Evolutionary conservation across 2,329 filamentous ascomycete genomes (phyloP), one percentile per base, ranked within the genome.

Genomic region (Colletotrichum theobromicola): DNA sequence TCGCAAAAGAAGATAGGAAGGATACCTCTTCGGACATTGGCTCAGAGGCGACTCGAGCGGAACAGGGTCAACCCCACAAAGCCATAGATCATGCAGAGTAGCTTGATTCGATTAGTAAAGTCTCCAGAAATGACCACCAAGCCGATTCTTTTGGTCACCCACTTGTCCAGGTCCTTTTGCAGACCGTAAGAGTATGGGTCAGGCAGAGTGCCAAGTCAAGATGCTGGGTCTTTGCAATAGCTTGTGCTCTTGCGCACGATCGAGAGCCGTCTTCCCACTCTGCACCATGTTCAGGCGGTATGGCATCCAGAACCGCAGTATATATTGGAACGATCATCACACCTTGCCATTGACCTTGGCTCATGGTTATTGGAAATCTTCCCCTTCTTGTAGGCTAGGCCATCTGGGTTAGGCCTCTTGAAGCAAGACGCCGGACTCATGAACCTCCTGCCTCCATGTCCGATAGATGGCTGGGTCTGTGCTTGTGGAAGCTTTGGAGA

Each of bases 1-100:
- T 80, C 2, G 16, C 32, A 3, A 70, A 64, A 55, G 60, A 77
- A 58, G 79, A 79, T 21, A 58, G 21, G 26, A 26, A 61, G 37
- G 50, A 70, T 2, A 28, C 12, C 2, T 5, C 5, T 2, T 24
- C 26, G 15, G 4, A n/a, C 6, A 30, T 12, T 7, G 42, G 42
- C n/a, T 21, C n/a, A 7, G 24, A 10, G 0, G 5, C 21, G 7
- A n/a, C 16, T 28, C 58, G 13, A 8, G 57, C 30, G 5, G 60
- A 70, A 7, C 46, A 30, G 5, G 46, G 58, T 8, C n/a, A 28
- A 18, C 26, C 2, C 24, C 24, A 16, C 12, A 50, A 50, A 13
- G 10, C 42, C n/a, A n/a, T 21, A 4, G 42, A 13, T 21, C 7
- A 50, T 50, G 21, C 1, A 0, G n/a, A 13, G 21, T 50, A 50